Conservation (phyloP, 768 basidiomycete species). For the Suillus weaverae region DNA sequence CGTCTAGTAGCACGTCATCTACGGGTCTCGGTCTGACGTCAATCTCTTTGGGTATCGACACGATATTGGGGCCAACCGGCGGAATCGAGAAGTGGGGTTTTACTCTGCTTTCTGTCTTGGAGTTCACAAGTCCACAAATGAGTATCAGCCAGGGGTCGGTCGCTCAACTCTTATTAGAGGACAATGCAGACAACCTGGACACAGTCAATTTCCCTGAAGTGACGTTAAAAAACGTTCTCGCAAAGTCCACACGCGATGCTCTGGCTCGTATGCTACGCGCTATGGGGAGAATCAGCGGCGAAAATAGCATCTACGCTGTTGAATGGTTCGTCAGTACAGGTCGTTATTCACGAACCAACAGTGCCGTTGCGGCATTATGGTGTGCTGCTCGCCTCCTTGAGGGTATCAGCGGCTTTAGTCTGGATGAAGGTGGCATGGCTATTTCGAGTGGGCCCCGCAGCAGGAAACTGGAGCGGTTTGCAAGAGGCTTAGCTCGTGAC, state of each 20-base stretch:
- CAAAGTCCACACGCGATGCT: slow-evolving; percentile 49
- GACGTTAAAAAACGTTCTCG: slow-evolving; percentile 53
- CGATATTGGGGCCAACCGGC: slow-evolving; percentile 76
- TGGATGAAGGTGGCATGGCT: slow-evolving; percentile 32
- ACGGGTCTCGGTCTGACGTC: slow-evolving; percentile 33
- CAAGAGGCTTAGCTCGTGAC: slow-evolving; percentile 58
- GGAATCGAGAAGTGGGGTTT: slow-evolving; percentile 93
- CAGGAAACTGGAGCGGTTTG: slow-evolving; percentile 62
- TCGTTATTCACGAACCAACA: slow-evolving; percentile 40
- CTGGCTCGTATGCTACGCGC: slow-evolving; percentile 73
- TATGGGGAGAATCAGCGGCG: slow-evolving; percentile 68
- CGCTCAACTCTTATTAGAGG: slow-evolving; percentile 59
- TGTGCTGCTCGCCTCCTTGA: slow-evolving; percentile 75
- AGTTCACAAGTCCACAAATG: slow-evolving; percentile 60
- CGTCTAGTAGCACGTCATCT: slow-evolving; percentile 15
- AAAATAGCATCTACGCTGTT: slow-evolving; percentile 70
- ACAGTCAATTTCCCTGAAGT: slow-evolving; percentile 57
- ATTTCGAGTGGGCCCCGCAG: slow-evolving; percentile 29
- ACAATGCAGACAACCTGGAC: slow-evolving; percentile 37
- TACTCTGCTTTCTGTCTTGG: slow-evolving; percentile 78
- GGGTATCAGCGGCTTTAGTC: slow-evolving; percentile 56
- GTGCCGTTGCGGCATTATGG: slow-evolving; percentile 78
- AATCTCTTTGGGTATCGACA: slow-evolving; percentile 55
- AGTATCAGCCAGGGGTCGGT: slow-evolving; percentile 47
- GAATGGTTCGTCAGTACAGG: slow-evolving; percentile 77